Evolutionary conservation across 257 asterid species (phyloP).

Genomic region (Prunella vulgaris): DNA sequence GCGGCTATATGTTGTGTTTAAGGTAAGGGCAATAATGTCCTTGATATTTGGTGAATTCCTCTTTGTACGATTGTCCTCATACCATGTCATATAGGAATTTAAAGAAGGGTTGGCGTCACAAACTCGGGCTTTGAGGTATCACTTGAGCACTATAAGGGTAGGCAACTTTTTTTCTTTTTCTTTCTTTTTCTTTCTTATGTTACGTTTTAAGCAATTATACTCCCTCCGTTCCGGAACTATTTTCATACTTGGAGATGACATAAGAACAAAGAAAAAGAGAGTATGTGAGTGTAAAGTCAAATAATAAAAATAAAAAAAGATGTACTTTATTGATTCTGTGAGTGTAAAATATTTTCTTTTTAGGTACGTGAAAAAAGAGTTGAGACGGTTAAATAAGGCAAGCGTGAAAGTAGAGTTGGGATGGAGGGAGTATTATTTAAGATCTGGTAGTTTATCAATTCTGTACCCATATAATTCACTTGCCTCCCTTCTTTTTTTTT

Average conservation of each 20-base stretch:
- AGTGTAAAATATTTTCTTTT: no score
- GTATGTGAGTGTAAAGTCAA: no score
- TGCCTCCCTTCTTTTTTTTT: no score
- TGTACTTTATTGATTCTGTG: no score
- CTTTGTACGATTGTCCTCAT: slow-evolving; percentile 17
- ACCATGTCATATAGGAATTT: slow-evolving; percentile 58
- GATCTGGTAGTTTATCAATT: neutral
- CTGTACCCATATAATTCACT: neutral
- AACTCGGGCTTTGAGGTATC: slow-evolving; percentile 62
- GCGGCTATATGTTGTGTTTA: slow-evolving; percentile 74
- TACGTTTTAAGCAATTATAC: neutral
- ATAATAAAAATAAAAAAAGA: no score
- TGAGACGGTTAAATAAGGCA: no score
- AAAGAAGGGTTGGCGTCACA: slow-evolving; percentile 65
- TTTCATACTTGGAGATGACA: no score
- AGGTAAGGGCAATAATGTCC: slow-evolving; percentile 41
- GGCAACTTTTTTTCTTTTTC: slow-evolving; percentile 22
- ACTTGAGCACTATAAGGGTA: slow-evolving; percentile 57
- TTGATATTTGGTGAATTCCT: slow-evolving; percentile 2
- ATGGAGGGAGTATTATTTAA: no score
- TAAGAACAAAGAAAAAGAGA: no score
- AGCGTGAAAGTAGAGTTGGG: no score
- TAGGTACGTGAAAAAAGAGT: no score
- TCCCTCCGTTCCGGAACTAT: no score
- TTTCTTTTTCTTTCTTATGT: slow-evolving; percentile 5